Conservation (phyloP, 2,329 filamentous ascomycete genomes). For the Aspergillus sergii region DNA sequence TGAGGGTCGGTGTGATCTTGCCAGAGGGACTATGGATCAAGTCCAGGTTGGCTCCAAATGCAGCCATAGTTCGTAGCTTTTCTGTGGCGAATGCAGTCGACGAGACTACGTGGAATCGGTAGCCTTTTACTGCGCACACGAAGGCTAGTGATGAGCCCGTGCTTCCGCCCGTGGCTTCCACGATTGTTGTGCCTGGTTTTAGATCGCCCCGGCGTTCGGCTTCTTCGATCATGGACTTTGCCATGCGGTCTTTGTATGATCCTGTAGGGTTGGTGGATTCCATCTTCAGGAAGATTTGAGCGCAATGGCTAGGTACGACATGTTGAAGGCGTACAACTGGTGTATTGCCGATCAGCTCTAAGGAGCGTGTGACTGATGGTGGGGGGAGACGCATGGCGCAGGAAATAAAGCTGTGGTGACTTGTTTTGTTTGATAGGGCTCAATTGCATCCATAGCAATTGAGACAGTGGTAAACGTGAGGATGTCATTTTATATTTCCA, state of each 20-base stretch:
- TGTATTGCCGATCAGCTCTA: constrained; percentile 72
- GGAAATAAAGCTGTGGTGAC: no score
- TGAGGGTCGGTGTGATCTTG: constrained; percentile 13
- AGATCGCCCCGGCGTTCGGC: constrained; percentile 83
- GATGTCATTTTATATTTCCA: no score
- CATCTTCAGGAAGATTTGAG: constrained; percentile 78
- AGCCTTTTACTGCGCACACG: constrained; percentile 18
- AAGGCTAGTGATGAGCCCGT: constrained; percentile 49
- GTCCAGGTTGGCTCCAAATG: constrained; percentile 15
- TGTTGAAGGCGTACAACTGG: constrained; percentile 85
- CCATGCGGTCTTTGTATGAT: constrained; percentile 86
- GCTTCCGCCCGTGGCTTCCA: constrained; percentile 91
- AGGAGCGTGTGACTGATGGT: not conserved
- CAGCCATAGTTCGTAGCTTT: constrained; percentile 16
- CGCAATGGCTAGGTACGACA: constrained; percentile 75
- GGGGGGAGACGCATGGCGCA: no score
- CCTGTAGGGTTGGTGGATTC: constrained; percentile 86
- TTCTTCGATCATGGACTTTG: constrained; percentile 88
- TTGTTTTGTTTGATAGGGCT: no score
- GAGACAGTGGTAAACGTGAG: no score
- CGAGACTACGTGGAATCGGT: constrained; percentile 14
- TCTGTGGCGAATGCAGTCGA: constrained; percentile 17
- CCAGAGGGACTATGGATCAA: constrained; percentile 13
- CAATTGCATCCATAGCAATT: no score
- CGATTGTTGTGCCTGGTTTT: constrained; percentile 87